phyloP scores from a whole-genome alignment of 345 rosid genomes.

The Arabis hirsuta region DNA sequence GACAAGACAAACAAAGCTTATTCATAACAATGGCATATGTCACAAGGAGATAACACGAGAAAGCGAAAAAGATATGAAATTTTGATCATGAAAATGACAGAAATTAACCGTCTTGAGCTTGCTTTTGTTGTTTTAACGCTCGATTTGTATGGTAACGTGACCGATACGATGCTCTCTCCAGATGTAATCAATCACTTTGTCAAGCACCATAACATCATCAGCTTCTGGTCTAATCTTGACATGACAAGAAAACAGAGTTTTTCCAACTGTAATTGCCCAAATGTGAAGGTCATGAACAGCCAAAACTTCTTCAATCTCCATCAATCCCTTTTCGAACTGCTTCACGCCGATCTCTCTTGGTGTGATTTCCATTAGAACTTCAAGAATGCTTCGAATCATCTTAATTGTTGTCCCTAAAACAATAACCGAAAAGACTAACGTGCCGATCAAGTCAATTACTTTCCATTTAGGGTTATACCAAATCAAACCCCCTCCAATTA shows the following conservation, averaged over 20 bases:
- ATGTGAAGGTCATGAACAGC: slow-evolving; percentile 49
- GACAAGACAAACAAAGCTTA: slow-evolving; percentile 9
- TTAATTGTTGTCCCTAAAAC: slow-evolving; percentile 66
- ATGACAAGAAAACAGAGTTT: slow-evolving; percentile 36
- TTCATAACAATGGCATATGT: slow-evolving; percentile 28
- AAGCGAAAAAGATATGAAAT: slow-evolving; percentile 24
- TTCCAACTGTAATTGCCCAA: slow-evolving; percentile 39
- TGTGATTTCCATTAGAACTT: slow-evolving; percentile 78
- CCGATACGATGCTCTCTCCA: slow-evolving; percentile 61
- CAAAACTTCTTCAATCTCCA: slow-evolving; percentile 61
- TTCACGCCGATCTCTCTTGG: slow-evolving; percentile 70
- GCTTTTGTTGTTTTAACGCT: slow-evolving; percentile 46
- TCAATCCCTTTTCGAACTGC: slow-evolving; percentile 56
- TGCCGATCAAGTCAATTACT: slow-evolving; percentile 70
- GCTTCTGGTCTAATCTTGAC: slow-evolving; percentile 54
- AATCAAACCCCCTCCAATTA: slow-evolving; percentile 68
- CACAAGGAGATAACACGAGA: slow-evolving; percentile 28
- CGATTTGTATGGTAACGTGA: slow-evolving; percentile 78
- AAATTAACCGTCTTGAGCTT: neutral
- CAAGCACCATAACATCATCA: slow-evolving; percentile 59
- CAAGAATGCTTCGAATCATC: slow-evolving; percentile 62
- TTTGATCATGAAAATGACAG: slow-evolving; percentile 36
- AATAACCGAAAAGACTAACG: slow-evolving; percentile 63
- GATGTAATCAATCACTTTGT: slow-evolving; percentile 62
- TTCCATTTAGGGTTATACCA: slow-evolving; percentile 75